Conservation (phyloP, 106 monocot species). For the Dactylorhiza incarnata region DNA sequence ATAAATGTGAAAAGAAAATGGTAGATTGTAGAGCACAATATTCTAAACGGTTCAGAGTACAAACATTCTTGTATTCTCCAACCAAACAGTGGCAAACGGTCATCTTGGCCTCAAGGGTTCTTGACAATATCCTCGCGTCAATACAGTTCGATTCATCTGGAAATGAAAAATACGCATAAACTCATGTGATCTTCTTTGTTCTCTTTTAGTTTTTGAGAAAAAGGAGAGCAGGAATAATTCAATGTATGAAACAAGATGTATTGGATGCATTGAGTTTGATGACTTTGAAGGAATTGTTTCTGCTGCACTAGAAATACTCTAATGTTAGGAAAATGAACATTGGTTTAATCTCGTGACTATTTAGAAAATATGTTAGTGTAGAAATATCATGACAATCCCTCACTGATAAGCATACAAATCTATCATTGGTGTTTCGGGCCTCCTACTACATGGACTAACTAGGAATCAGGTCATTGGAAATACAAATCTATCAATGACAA, state of each 20-base stretch:
- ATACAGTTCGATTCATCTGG: conserved; percentile 48
- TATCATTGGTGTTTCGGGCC: no score
- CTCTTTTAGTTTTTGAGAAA: not conserved
- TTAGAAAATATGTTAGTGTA: no score
- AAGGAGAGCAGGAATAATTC: not conserved
- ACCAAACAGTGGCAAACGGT: conserved; percentile 68
- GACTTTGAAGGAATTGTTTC: not conserved
- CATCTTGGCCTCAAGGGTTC: conserved; percentile 70
- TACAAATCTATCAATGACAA: no score
- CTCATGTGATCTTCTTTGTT: not conserved
- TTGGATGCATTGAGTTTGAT: not conserved
- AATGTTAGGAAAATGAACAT: no score
- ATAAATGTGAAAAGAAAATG: not conserved
- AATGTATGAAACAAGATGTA: not conserved
- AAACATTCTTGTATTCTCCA: conserved; percentile 30
- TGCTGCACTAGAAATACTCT: not conserved
- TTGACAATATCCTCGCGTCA: conserved; percentile 63
- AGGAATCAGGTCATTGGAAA: no score
- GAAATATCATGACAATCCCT: no score
- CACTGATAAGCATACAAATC: no score
- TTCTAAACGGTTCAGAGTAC: conserved; percentile 1
- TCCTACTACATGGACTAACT: no score
- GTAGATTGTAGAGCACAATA: not conserved
- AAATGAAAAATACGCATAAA: conserved; percentile 10
- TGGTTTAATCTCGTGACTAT: no score